Evolutionary conservation across 2,329 filamentous ascomycete genomes (phyloP).

Genomic region (Neofusicoccum kwambonambiense): DNA sequence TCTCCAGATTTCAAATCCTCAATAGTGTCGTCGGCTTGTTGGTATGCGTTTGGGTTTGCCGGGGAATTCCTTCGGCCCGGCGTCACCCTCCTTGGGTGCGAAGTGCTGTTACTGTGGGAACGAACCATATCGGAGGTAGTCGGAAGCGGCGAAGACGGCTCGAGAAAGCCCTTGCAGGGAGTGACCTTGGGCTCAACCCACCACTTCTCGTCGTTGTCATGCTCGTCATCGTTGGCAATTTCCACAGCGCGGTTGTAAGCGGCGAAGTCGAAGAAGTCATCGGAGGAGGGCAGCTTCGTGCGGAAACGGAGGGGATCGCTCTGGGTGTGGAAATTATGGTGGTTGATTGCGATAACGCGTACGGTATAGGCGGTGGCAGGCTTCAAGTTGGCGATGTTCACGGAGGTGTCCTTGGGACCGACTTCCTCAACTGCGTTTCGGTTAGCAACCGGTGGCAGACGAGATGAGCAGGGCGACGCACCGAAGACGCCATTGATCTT

Average conservation of each 20-base stretch:
- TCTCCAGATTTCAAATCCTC: constrained; percentile 45
- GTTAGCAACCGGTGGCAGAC: neutral
- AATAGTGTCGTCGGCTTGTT: neutral
- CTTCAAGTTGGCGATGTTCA: constrained; percentile 83
- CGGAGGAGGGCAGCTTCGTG: constrained; percentile 54
- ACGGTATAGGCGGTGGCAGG: constrained; percentile 91
- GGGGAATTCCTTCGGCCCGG: constrained; percentile 75
- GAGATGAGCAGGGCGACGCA: constrained; percentile 34
- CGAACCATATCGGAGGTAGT: constrained; percentile 61
- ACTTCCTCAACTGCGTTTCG: constrained; percentile 72
- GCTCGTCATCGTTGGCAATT: constrained; percentile 28
- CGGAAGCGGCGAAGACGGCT: constrained; percentile 62
- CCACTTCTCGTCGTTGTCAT: constrained; percentile 41
- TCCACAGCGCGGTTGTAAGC: constrained; percentile 42
- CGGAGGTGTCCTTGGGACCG: constrained; percentile 76
- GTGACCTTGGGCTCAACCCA: constrained; percentile 55
- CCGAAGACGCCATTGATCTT: constrained; percentile 92
- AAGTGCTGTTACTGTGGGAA: constrained; percentile 60
- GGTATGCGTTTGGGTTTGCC: constrained; percentile 38
- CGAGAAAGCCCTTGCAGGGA: constrained; percentile 53
- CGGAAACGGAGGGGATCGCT: constrained; percentile 81
- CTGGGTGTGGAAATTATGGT: constrained; percentile 87
- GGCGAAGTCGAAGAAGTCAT: constrained; percentile 50
- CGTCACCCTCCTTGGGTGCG: constrained; percentile 62
- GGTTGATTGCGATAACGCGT: constrained; percentile 85